Conservation (phyloP, 257 asterid genomes). For the Misopates orontium region DNA sequence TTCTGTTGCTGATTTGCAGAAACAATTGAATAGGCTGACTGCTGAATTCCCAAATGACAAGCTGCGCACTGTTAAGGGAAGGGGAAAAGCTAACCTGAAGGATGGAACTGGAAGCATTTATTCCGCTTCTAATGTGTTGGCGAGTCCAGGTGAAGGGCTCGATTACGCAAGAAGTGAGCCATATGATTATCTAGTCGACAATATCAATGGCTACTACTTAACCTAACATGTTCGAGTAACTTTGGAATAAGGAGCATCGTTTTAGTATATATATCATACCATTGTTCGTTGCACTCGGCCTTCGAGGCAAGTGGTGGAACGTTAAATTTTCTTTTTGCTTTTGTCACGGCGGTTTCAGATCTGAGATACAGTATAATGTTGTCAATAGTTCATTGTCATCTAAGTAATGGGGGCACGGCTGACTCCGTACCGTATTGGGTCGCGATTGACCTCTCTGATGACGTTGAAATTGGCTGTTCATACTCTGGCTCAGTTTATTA, state of each 20-base stretch:
- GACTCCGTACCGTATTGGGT: constrained; percentile 26
- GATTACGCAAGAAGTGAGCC: constrained; percentile 43
- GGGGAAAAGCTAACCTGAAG: constrained; percentile 44
- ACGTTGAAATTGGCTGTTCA: no score
- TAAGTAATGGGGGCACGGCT: constrained; percentile 21
- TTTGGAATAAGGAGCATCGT: constrained; percentile 37
- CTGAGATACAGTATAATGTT: constrained; percentile 32
- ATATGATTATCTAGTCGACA: constrained; percentile 59
- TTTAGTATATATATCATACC: constrained; percentile 31
- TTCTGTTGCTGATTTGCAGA: constrained; percentile 84
- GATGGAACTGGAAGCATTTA: constrained; percentile 31
- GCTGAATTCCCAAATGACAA: constrained; percentile 75
- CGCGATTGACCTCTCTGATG: constrained; percentile 32
- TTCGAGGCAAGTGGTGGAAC: constrained; percentile 30
- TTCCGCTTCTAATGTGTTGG: constrained; percentile 30
- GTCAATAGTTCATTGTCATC: constrained; percentile 51
- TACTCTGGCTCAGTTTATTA: background rate
- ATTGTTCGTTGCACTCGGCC: background rate
- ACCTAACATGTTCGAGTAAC: constrained; percentile 33
- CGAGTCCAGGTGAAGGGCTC: constrained; percentile 46
- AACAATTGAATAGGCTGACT: constrained; percentile 78
- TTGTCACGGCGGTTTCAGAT: constrained; percentile 21
- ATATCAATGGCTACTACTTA: constrained; percentile 50
- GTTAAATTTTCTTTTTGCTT: background rate
- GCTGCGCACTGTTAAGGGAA: constrained; percentile 47